Base-by-base conservation (phyloP, 1,284 basidiomycete genomes). In the Microbotryum saponariae region DNA sequence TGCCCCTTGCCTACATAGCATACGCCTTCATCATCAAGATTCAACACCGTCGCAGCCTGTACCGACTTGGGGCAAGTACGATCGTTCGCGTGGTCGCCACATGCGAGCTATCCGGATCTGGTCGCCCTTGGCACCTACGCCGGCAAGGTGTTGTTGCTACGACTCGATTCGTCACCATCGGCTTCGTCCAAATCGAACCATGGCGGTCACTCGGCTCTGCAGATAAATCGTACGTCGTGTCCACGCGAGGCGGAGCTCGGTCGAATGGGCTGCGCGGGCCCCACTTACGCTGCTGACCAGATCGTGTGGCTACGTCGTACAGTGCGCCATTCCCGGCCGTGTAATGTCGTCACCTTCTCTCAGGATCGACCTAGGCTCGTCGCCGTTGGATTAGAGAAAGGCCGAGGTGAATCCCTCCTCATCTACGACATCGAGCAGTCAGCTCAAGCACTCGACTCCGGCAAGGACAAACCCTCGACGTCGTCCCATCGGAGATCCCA, bases 351-450 rank as follows among this genome's bases (percentile, higher is more conserved):
- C 21, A 54, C 67, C n/a, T 71, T 71, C 51, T 63, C 60, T 14
- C 51, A 51, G 14, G 51, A 59, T 18, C 62, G 68, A 25, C 66
- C 70, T 9, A 62, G 62, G 10, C 59, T 70, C 8, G 64, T 72
- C 27, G 70, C 68, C 21, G 64, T 69, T 21, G 70, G 70, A 2
- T 64, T 70, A 51, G 70, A 72, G 21, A 72, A 72, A 50, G 70
- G 66, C 9, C 56, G 70, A n/a, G 69, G 68, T 25, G 70, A 69
- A 25, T 69, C 67, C 0, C 61, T 72, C 4, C 64, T 70, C 27
- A 56, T 72, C 3, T 72, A 64, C 63, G 70, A 72, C 60, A 52
- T 69, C 44, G 58, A 65, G 48, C 33, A 58, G n/a, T 49, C 56
- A 12, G 48, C 56, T 21, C 47, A 51, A 50, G 47, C 57, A 21